Base-by-base conservation (phyloP, 768 basidiomycete genomes). In the Amanita jacksonii region DNA sequence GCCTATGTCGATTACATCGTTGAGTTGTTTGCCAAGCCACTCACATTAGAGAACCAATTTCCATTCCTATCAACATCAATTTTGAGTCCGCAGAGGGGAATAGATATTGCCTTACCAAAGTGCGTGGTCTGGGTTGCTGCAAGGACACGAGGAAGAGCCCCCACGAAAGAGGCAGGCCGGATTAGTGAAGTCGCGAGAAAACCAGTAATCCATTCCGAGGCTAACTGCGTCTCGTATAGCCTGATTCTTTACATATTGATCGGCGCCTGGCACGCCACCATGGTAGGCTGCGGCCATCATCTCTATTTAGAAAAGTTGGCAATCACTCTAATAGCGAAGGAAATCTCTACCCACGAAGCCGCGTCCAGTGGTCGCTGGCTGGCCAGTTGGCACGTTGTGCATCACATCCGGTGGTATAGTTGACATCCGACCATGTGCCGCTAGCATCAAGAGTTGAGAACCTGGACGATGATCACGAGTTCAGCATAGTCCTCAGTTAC, bases 331-430 rank as follows among this genome's bases (percentile, higher is more conserved):
- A 37, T 16, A 18, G 22, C 38, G 4, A 43, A 23, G 23, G 24
- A 41, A 8, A 38, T 27, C n/a, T 23, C 3, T 31, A 57, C 67
- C 34, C 49, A 77, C 77, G 57, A 30, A 76, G 66, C 28, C 75
- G 68, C 32, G 59, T 57, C 75, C 77, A 81, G 49, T 83, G 79
- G 1, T 49, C 56, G 56, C 76, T 66, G 9, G 80, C 80, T 7
- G 79, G 80, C 82, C 82, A 84, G 51, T 79, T 84, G 4, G 80
- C 81, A 8, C 74, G 66, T 43, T 69, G 70, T 5, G 77, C 81
- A 32, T 57, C 54, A 49, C 82, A 84, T 5, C 81, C 81, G 16
- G 76, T 66, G 0, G 75, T 69, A 51, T 82, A 82, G 52, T 83
- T 70, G 13, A 85, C 64, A 51, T 74, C 65, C 1, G 74, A 73